These are phyloP conservation scores for Claviceps africana DNA, from an alignment of 2,329 filamentous ascomycete genomes.

Conservation along the genomic window DNA sequence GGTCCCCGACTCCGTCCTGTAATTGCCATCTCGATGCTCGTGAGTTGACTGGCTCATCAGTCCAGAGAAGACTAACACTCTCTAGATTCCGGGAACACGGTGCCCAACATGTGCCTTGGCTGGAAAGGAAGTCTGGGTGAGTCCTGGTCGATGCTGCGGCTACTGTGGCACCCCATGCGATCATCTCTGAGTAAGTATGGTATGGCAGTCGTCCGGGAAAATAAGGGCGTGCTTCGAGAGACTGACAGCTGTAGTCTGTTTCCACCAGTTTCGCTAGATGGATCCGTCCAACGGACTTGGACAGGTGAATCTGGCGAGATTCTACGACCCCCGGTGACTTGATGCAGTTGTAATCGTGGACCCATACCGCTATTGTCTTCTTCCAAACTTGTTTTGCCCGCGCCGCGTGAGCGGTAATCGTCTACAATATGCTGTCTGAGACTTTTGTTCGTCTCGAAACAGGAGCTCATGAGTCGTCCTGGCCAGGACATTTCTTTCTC, in stretches of 20 bases:
- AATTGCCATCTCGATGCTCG: background rate
- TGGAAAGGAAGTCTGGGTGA: conserved; percentile 42
- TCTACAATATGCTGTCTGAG: background rate
- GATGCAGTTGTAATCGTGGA: background rate
- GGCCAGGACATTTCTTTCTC: background rate
- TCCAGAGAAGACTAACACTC: background rate
- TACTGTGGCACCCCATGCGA: conserved; percentile 34
- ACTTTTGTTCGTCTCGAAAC: background rate
- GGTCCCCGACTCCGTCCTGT: conserved; percentile 7
- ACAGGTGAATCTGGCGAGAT: background rate
- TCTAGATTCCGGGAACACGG: conserved; percentile 33
- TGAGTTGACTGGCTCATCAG: background rate
- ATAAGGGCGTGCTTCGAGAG: background rate
- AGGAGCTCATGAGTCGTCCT: background rate
- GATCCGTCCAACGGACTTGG: background rate
- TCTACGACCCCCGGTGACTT: background rate
- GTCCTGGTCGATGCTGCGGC: conserved; percentile 36
- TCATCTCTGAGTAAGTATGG: conserved; percentile 1
- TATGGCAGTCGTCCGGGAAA: background rate
- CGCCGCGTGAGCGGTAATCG: background rate
- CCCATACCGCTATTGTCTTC: background rate
- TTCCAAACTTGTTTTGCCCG: background rate
- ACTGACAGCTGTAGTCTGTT: background rate
- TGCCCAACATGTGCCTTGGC: conserved; percentile 36
- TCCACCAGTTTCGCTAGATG: background rate